Base-by-base conservation (phyloP, 2,329 filamentous ascomycete species). In the Nemania bipapillata region DNA sequence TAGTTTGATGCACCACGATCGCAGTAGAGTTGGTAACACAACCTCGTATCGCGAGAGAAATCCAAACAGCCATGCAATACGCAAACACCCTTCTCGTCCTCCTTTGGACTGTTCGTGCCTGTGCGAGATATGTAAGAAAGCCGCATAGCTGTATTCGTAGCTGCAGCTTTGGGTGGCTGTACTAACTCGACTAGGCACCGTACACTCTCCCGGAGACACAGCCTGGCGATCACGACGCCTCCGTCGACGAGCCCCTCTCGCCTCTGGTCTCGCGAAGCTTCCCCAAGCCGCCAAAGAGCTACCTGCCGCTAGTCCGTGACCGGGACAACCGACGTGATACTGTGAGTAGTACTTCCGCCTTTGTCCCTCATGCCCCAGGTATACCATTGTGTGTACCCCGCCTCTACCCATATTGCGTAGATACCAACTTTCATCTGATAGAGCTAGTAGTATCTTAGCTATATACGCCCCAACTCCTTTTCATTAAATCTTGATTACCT, bases 241-340 rank as follows among this genome's bases (percentile, higher is more conserved):
- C 47, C 26, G 11, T 32, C 22, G 26, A 26, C 6, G 40, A 56
- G 26, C 4, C 12, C 1, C 6, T n/a, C 49, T 40, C 45, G 17
- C 15, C 52, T 15, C 11, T 22, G 11, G 32, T 26, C n/a, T 1
- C 20, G 9, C 30, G 9, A 47, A 37, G 30, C 1, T 3, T 9
- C 26, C 11, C 4, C 8, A 42, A 35, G 28, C n/a, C 12, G 28
- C 22, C 42, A 8, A 47, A n/a, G 4, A 54, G 30, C 9, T 11
- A 20, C 15, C 45, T 35, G 0, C 28, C 3, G 37, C n/a, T 32
- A 1, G 2, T 47, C 30, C 7, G 4, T 22, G 5, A n/a, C 49
- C 47, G 42, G n/a, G 55, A 24, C 1, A 47, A 35, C 28, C 62
- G 57, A 35, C 69, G 69, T 28, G 66, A 69, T 55, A 69, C 59